phyloP scores from a whole-genome alignment of 1,284 basidiomycete species.

The Austroboletus novae-zelandiae region DNA sequence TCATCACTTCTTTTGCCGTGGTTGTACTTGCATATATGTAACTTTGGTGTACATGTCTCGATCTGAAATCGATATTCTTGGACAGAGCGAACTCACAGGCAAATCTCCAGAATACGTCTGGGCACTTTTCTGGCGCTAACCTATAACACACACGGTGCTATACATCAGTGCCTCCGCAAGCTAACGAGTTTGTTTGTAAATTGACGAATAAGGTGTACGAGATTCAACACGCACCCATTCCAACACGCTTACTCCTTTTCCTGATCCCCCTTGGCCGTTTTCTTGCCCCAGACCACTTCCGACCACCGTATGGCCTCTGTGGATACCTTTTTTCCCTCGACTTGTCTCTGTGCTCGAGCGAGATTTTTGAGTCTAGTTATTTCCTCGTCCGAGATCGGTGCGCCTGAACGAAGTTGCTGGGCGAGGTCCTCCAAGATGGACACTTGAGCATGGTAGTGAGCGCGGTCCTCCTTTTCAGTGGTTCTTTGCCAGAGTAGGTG shows the following conservation, averaged over 20 bases:
- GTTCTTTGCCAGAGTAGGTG: slow-evolving; percentile 56
- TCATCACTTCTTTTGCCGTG: slow-evolving; percentile 10
- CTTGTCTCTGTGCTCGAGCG: slow-evolving; percentile 32
- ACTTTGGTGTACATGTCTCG: background rate
- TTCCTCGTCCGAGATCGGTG: slow-evolving; percentile 44
- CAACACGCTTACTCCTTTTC: slow-evolving; percentile 9
- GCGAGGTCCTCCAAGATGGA: slow-evolving; percentile 59
- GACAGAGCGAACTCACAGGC: background rate
- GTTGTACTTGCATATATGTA: background rate
- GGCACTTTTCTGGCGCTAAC: too few species aligned
- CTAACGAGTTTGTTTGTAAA: background rate
- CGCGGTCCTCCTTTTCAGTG: slow-evolving; percentile 46
- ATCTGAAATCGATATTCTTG: background rate
- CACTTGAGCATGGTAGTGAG: slow-evolving; percentile 49
- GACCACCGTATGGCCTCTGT: slow-evolving; percentile 23
- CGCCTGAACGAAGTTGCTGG: slow-evolving; percentile 43
- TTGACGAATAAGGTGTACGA: background rate
- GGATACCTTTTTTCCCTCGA: slow-evolving; percentile 9
- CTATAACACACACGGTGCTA: too few species aligned
- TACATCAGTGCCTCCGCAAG: background rate
- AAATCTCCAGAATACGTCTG: background rate
- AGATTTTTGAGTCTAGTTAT: slow-evolving; percentile 48
- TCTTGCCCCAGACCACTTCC: slow-evolving; percentile 33
- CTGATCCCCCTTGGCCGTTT: slow-evolving; percentile 2
- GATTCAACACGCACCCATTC: slow-evolving; percentile 12